Base-by-base conservation (phyloP, 1,139 yeast species). In the Spathaspora sp. region DNA sequence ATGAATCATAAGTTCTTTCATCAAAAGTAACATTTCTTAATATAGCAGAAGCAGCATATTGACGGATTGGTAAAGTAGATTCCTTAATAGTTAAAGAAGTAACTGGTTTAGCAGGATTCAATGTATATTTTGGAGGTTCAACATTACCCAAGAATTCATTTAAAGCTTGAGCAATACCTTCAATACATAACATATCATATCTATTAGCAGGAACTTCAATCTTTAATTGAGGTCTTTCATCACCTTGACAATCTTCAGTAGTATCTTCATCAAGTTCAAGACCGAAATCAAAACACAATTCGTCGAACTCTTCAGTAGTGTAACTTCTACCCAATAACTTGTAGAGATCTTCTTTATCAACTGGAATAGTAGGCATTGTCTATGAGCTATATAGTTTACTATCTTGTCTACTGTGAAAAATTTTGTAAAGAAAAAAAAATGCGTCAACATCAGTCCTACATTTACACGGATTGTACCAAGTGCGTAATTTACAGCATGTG, bases 201-300 rank as follows among this genome's bases (percentile, higher is more conserved):
- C 99, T 82, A 72, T 95, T 95, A 53, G 99, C 99, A 47, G 97
- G 98, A 55, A 95, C 85, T 67, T 95, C 99, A 61, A 95, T 90
- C 72, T 95, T 95, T 60, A 89, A 78, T 69, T 91, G 96, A 18
- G 99, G 97, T 67, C 98, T 89, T 70, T 91, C 97, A 41, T 80
- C 84, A 47, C 79, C 85, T 56, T 74, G 74, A 52, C 88, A 85
- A 44, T 86, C 95, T 43, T 86, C 89, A 41, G 95, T 87, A 58
- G 88, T 82, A 65, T 95, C 99, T 72, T 95, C 99, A 66, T 95
- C 99, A 55, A 95, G 79, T 72, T 95, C 99, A 57, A 95, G 84
- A 58, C 99, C 99, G 58, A 91, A 95, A 62, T 91, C 95, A 73
- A 95, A 95, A 72, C 99, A 95, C 57, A 95, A 81, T 68, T 91